Base-by-base conservation (phyloP, 495 filamentous ascomycete genomes). In the Aspergillus bridgeri region DNA sequence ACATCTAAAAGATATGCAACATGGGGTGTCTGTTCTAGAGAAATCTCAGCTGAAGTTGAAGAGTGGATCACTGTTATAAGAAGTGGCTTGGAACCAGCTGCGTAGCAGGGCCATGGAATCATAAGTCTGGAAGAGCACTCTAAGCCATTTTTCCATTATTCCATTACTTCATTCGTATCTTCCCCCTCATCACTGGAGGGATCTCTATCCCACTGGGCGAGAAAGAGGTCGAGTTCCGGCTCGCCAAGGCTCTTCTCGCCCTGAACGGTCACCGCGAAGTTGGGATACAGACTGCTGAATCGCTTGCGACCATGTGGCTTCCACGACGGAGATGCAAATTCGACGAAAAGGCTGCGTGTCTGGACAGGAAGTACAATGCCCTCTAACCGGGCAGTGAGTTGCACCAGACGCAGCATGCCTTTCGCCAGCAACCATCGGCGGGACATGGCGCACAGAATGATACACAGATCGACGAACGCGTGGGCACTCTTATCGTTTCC, bases 191-290 rank as follows among this genome's bases (percentile, higher is more conserved):
- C 33, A 2, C 9, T 15, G 13, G 48, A n/a, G n/a, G 15, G 47
- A 15, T 60, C 54, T 42, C 57, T 47, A 60, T 64, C 61, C 64
- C 64, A 67, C 46, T 64, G 47, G 19, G 57, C 60, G 44, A 67
- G 48, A 18, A 64, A 61, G 11, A 44, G 23, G 55, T 67, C 64
- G 42, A 67, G 20, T 18, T 61, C 57, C 3, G 42, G 54, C n/a
- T 60, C 45, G 3, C 58, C 56, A 19, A 51, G 27, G 9, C 22
- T 6, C 17, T 42, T 17, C 48, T 17, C 9, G 5, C 29, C 23
- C 13, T 17, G 51, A 9, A 51, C 45, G 13, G 33, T 38, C 7
- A 60, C 25, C 6, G 54, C 45, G 44, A 64, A 59, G 23, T 62
- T 62, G 6, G 63, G 60, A 43, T 68, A 64, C 3, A 55, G 57